Percentiles rank a stretch among this genome's conserved stretches.
phyloP scores from a whole-genome alignment of 768 basidiomycete genomes.

The Leucocoprinus leucothites region DNA sequence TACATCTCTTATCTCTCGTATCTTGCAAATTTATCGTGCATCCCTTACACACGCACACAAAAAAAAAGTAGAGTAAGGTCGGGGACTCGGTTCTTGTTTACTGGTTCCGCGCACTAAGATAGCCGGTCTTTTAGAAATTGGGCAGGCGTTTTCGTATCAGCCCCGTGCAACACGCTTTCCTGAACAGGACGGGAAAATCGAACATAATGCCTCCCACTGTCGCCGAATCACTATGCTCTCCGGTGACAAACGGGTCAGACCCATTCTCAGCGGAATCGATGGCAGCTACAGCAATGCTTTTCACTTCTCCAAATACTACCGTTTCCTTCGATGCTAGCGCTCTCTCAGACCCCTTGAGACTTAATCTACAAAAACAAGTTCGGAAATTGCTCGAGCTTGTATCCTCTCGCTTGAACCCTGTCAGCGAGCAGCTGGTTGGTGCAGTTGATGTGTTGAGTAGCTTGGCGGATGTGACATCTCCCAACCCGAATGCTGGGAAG shows the following conservation, averaged over 20 bases:
- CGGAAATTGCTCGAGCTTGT: conserved; percentile 41
- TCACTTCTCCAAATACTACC: conserved; percentile 7
- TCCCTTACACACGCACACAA: neutral
- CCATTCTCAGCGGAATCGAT: neutral
- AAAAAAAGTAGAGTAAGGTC: neutral
- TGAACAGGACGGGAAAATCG: too few relatives aligned
- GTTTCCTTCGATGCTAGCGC: conserved; percentile 1
- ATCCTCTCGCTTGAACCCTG: conserved; percentile 26
- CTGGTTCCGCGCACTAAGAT: neutral
- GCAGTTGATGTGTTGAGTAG: neutral
- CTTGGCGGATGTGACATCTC: neutral
- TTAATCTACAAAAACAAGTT: conserved; percentile 57
- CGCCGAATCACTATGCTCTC: neutral
- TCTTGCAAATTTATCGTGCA: neutral
- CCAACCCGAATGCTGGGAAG: neutral
- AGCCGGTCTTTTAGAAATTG: neutral
- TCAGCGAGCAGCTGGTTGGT: neutral
- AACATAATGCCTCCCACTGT: neutral
- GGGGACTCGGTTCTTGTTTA: neutral
- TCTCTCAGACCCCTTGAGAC: conserved; percentile 52
- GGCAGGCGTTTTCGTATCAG: neutral
- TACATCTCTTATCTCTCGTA: too few relatives aligned
- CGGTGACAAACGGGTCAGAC: neutral
- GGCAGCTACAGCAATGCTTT: conserved; percentile 6
- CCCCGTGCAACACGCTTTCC: too few relatives aligned